Percentiles rank a stretch among this genome's conserved stretches.
Evolutionary conservation across 352 stramenopile genomes (phyloP).

Genomic region (Phytophthora crassamura): DNA sequence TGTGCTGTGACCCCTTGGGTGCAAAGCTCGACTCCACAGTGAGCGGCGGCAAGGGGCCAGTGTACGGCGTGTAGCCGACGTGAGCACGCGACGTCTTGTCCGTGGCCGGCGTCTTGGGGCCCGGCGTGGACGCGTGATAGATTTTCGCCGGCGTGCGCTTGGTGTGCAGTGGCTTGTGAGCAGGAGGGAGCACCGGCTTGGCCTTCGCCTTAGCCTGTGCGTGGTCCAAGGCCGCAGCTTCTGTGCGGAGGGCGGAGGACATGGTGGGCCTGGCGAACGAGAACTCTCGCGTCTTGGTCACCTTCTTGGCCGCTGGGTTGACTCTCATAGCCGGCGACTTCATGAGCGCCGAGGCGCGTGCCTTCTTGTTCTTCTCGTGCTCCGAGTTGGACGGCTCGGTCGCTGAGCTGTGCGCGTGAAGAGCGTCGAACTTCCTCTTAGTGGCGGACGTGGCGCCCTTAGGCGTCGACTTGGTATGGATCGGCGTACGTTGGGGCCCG

Average conservation of each 20-base stretch:
- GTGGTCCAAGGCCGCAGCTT: slow-evolving; percentile 26
- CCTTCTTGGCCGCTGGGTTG: slow-evolving; percentile 10
- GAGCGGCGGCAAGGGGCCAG: slow-evolving; percentile 61
- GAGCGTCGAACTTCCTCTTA: slow-evolving; percentile 36
- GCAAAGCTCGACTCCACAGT: slow-evolving; percentile 71
- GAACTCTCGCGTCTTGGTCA: slow-evolving; percentile 30
- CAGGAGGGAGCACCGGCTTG: slow-evolving; percentile 6
- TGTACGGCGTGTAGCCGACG: slow-evolving; percentile 72
- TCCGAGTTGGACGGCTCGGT: slow-evolving; percentile 13
- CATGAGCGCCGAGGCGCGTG: slow-evolving; percentile 20
- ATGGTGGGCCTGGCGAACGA: slow-evolving; percentile 41
- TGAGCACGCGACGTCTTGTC: slow-evolving; percentile 30
- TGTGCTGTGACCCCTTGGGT: slow-evolving; percentile 45
- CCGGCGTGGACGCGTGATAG: slow-evolving; percentile 20
- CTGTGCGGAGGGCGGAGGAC: slow-evolving; percentile 34
- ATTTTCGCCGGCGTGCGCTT: slow-evolving; percentile 19
- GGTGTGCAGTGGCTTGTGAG: slow-evolving; percentile 5
- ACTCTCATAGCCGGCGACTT: slow-evolving; percentile 13
- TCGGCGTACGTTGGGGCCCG: slow-evolving; percentile 4
- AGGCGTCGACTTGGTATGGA: neutral
- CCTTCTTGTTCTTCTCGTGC: slow-evolving; percentile 37
- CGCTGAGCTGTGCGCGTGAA: slow-evolving; percentile 6
- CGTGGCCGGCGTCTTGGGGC: slow-evolving; percentile 12
- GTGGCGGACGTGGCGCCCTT: slow-evolving; percentile 18
- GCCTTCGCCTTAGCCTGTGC: slow-evolving; percentile 26